Base-by-base conservation (phyloP, 805 yeast genomes). In the Candida michaelii region DNA sequence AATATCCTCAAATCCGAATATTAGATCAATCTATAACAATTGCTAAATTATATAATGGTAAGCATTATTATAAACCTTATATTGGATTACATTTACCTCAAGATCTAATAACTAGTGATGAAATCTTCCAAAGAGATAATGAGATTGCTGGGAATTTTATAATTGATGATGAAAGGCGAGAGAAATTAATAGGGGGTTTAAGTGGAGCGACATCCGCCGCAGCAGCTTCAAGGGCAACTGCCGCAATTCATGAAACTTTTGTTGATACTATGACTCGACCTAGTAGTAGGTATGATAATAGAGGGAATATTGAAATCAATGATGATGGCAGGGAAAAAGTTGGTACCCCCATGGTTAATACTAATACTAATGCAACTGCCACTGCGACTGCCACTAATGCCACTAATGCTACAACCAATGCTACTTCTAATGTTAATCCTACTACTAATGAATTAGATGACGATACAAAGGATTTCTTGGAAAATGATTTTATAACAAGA, bases 21-120 rank as follows among this genome's bases (percentile, higher is more conserved):
- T 42, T 71, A 39, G 77, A 71, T 49, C 76, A 71, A 46, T 67
- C 73, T 9, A 56, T 71, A 10, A 68, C 74, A 1, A 62, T 71
- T 12, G 72, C 75, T 2, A 59, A 66, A 11, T 53, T 66, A 7
- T 72, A 71, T 51, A 56, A 63, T 43, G 76, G 74, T 4, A 51
- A 47, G 24, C 42, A 48, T 8, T 44, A 40, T 12, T 72, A 72
- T 49, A 49, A 53, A 25, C 61, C 65, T 1, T 71, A 63, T 44
- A 31, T 62, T 12, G 56, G 55, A 37, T 48, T 64, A 25, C 75
- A 68, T 51, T 29, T 46, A 2, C 50, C 47, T 1, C 59, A 52
- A 31, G 73, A 67, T 40, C 51, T 66, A 32, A 40, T 43, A 15
- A 68, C 63, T 37, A 60, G 71, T 8, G 71, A 66, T 24, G 54